Evolutionary conservation across 345 rosid species (phyloP).

Genomic region (Psidium friedrichsthalianum): DNA sequence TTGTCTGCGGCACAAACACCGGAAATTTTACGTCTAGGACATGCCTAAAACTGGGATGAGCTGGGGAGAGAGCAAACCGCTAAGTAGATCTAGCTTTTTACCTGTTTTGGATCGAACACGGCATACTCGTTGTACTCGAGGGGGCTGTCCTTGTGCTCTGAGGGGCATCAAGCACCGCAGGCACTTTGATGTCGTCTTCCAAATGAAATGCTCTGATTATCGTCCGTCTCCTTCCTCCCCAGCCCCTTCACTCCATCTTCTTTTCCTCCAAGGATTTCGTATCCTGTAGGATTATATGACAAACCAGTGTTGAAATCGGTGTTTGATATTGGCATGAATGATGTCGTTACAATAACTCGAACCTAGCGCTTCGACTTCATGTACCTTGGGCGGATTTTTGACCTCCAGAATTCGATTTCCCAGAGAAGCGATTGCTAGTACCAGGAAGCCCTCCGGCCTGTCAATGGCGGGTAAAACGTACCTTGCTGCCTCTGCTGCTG

Average conservation of each 20-base stretch:
- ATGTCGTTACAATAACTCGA: background rate
- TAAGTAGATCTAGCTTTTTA: background rate
- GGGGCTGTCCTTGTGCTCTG: constrained; percentile 47
- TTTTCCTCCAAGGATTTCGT: constrained; percentile 43
- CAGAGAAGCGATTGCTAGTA: constrained; percentile 48
- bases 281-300: constrained; percentile 15
- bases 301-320: background rate
- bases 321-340: background rate
- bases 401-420: constrained; percentile 42
- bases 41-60: background rate
- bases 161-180: constrained; percentile 63
- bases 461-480: constrained; percentile 65
- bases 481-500: constrained; percentile 78
- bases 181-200: constrained; percentile 58
- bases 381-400: constrained; percentile 42
- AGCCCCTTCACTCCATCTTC: constrained; percentile 62
- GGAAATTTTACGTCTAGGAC: background rate
- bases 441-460: constrained; percentile 69
- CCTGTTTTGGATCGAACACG: constrained; percentile 74
- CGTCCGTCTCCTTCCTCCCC: constrained; percentile 69
- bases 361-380: background rate
- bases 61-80: background rate
- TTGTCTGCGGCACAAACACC: constrained; percentile 19
- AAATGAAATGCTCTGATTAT: constrained; percentile 48
- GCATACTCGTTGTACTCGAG: constrained; percentile 78